Percentiles rank a stretch among this genome's conserved stretches.
These are phyloP conservation scores for Sutorius australiensis DNA, from an alignment of 768 basidiomycete species.

Conservation along the genomic window DNA sequence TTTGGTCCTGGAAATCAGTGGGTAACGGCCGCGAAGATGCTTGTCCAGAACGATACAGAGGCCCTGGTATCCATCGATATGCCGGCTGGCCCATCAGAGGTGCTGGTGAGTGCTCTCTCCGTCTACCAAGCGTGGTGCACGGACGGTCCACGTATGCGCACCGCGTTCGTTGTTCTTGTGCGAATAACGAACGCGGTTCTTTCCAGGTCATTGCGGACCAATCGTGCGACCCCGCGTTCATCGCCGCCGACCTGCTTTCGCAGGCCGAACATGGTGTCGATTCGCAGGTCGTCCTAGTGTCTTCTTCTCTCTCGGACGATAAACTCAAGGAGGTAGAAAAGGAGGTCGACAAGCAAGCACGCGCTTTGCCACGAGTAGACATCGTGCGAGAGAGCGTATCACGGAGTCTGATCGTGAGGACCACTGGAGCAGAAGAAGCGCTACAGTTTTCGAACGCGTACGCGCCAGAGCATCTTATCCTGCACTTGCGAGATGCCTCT, in stretches of 20 bases:
- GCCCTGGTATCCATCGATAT: conserved; percentile 97
- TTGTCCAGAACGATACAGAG: conserved; percentile 97
- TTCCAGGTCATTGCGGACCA: conserved; percentile 88
- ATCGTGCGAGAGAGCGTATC: conserved; percentile 87
- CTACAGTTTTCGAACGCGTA: conserved; percentile 93
- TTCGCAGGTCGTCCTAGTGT: conserved; percentile 94
- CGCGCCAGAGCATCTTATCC: conserved; percentile 95
- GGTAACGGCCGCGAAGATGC: conserved; percentile 99
- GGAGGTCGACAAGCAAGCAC: conserved; percentile 85
- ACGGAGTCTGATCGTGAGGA: conserved; percentile 87
- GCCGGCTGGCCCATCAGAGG: conserved; percentile 98
- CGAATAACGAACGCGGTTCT: conserved; percentile 30
- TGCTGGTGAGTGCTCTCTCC: conserved; percentile 56
- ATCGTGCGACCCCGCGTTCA: conserved; percentile 81
- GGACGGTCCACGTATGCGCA: conserved; percentile 46
- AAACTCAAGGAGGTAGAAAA: conserved; percentile 72
- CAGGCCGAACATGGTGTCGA: conserved; percentile 99
- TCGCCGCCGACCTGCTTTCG: conserved; percentile 94
- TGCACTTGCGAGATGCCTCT: conserved; percentile 78
- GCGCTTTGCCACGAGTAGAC: conserved; percentile 79
- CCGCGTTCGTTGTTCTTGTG: conserved; percentile 39
- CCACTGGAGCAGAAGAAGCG: conserved; percentile 65
- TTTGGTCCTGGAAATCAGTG: conserved; percentile 99
- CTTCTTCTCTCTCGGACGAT: conserved; percentile 60
- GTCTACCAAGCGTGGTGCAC: conserved; percentile 57